Conservation (phyloP, 2,329 filamentous ascomycete species). For the Pyricularia sp. region DNA sequence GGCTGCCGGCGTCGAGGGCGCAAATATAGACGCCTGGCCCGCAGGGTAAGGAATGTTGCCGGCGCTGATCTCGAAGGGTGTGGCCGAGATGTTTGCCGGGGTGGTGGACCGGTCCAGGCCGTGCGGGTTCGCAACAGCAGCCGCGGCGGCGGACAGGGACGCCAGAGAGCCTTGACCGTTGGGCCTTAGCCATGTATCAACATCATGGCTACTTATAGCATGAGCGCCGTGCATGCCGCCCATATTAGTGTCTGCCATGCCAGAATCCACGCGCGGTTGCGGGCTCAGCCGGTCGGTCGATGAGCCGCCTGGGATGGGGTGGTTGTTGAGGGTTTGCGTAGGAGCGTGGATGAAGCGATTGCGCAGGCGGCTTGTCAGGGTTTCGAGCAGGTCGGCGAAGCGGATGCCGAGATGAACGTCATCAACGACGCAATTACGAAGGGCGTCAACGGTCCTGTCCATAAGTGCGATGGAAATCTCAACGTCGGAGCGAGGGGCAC, state of each 20-base stretch:
- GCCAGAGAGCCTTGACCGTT: neutral
- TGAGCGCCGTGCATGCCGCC: slow-evolving; percentile 15
- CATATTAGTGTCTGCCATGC: neutral
- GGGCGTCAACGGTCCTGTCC: slow-evolving; percentile 63
- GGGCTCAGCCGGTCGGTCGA: slow-evolving; percentile 18
- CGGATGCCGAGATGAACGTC: slow-evolving; percentile 79
- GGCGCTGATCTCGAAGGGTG: slow-evolving; percentile 48
- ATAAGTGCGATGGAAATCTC: slow-evolving; percentile 66
- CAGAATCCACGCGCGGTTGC: slow-evolving; percentile 9
- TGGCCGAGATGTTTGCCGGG: slow-evolving; percentile 50
- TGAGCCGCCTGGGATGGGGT: slow-evolving; percentile 4
- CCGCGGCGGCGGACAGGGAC: neutral
- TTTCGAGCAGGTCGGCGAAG: slow-evolving; percentile 75
- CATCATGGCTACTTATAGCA: neutral
- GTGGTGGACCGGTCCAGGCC: slow-evolving; percentile 28
- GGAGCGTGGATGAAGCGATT: slow-evolving; percentile 64
- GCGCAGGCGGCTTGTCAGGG: slow-evolving; percentile 63
- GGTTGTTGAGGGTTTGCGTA: slow-evolving; percentile 21
- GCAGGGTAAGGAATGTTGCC: slow-evolving; percentile 45
- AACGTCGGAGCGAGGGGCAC: slow-evolving; percentile 69
- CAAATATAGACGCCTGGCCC: slow-evolving; percentile 36
- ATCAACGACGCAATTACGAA: slow-evolving; percentile 72
- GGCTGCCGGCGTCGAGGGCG: slow-evolving; percentile 36
- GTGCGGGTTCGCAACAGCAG: neutral
- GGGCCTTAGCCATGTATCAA: neutral